These are phyloP conservation scores for Quercus variabilis DNA, from an alignment of 306 rosid species.

Conservation along the genomic window DNA sequence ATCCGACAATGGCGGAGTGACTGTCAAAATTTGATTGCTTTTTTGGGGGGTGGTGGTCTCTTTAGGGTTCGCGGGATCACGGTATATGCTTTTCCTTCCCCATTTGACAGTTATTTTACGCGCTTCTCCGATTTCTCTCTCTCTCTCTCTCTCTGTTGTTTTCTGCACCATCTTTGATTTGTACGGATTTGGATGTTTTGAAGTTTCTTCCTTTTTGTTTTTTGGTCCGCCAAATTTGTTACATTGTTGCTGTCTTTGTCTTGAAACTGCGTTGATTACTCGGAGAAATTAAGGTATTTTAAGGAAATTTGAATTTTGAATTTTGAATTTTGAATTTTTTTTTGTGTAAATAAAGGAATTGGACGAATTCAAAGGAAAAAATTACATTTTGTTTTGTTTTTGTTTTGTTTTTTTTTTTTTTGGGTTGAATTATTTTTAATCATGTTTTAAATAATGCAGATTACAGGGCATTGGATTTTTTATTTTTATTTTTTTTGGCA, in stretches of 20 bases:
- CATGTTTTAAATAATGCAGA: no score
- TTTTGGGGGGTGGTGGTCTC: neutral
- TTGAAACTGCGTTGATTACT: conserved; percentile 7
- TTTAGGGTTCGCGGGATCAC: conserved; percentile 41
- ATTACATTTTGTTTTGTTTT: neutral
- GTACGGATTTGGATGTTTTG: neutral
- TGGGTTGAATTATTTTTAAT: neutral
- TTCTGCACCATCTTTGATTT: neutral
- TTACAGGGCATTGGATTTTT: neutral
- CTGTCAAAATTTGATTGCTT: conserved; percentile 1
- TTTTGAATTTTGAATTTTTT: neutral
- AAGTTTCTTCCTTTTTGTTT: neutral
- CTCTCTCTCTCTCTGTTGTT: neutral
- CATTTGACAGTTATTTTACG: conserved; percentile 25
- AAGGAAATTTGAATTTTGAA: neutral
- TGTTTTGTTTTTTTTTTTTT: neutral
- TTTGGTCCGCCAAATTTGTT: conserved; percentile 6
- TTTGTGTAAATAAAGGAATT: neutral
- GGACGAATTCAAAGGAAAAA: neutral
- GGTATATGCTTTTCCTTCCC: neutral
- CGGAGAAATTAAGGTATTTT: neutral
- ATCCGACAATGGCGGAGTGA: conserved; percentile 31
- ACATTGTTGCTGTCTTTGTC: neutral
- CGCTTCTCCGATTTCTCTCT: conserved; percentile 56
- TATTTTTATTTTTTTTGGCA: neutral